Evolutionary conservation across 2,329 filamentous ascomycete species (phyloP), one percentile per base, ranked within the genome.

Genomic region (Calcarisporium arbuscula): DNA sequence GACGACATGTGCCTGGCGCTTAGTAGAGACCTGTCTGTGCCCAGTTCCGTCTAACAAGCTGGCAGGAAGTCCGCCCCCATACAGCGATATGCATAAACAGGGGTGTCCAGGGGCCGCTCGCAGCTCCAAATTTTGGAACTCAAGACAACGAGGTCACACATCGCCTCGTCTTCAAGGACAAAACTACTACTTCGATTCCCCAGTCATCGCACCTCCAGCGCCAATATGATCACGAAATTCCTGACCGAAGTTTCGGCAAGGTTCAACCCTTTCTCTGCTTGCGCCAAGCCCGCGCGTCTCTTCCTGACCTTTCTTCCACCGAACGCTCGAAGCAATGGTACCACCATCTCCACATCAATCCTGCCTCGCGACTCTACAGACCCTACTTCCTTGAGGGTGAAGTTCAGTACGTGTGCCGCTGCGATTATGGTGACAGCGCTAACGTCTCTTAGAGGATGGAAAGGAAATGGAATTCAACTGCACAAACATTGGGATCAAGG

Each of bases 181-280:
- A n/a, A n/a, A n/a, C n/a, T n/a, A n/a, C n/a, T n/a, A n/a, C n/a
- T n/a, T n/a, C n/a, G n/a, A n/a, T n/a, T n/a, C n/a, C n/a, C n/a
- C n/a, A n/a, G n/a, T n/a, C n/a, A n/a, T n/a, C 33, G 39, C 33
- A 36, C 23, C 11, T 26, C 20, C 40, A 29, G 33, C 43, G 30
- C 40, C 55, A 69, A 58, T 33, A 92, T 92, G 86, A 85, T 92
- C 42, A 90, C 85, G 40, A 80, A 81, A 57, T 92, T 86, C 68
- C 76, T 94, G 60, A 90, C 88, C 58, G 78, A 87, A 58, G 80
- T 96, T 51, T 79, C 74, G 52, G 82, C 87, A 46, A 79, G 78
- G 58, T 95, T 96, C 78, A 95, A 94, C 64, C 90, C 92, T 25
- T 96, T 96, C 74, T 83, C 80, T 19, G 64, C 74, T 17, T 72